Evolutionary conservation across 768 basidiomycete species (phyloP).

Genomic region (Mycena olivaceomarginata): DNA sequence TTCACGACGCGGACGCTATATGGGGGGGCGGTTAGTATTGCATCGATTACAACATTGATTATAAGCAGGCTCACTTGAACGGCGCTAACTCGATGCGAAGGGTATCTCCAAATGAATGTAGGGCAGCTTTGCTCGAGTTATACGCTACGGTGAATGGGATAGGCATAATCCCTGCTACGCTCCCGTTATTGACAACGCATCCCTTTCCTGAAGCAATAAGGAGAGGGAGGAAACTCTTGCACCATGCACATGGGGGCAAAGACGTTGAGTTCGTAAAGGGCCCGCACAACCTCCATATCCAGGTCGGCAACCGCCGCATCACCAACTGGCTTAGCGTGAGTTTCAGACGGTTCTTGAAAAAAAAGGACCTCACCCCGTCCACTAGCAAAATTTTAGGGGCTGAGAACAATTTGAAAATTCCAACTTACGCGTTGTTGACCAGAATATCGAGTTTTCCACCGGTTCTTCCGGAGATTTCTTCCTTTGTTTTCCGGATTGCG

Average conservation of each 20-base stretch:
- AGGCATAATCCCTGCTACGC: constrained; percentile 49
- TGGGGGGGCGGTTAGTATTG: background rate
- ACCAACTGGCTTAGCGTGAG: background rate
- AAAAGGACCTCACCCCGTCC: background rate
- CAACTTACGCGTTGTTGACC: constrained; percentile 17
- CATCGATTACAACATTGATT: background rate
- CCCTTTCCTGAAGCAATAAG: background rate
- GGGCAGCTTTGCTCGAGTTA: constrained; percentile 53
- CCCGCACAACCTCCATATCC: constrained; percentile 3
- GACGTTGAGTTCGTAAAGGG: background rate
- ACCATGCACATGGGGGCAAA: constrained; percentile 20
- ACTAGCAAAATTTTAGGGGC: background rate
- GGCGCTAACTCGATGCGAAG: constrained; percentile 55
- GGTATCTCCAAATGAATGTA: constrained; percentile 50
- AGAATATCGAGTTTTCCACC: constrained; percentile 16
- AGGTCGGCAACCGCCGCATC: background rate
- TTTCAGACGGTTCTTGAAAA: background rate
- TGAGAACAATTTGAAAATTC: background rate
- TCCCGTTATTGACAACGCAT: constrained; percentile 5
- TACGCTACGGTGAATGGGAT: constrained; percentile 50
- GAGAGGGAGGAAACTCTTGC: constrained; percentile 18
- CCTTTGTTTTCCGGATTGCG: background rate
- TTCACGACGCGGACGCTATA: background rate
- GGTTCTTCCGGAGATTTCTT: background rate
- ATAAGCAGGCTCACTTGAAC: constrained; percentile 45